Evolutionary conservation across 225 moss, liverwort and hornwort species (phyloP).

Genomic region (Physcomitrium patens): DNA sequence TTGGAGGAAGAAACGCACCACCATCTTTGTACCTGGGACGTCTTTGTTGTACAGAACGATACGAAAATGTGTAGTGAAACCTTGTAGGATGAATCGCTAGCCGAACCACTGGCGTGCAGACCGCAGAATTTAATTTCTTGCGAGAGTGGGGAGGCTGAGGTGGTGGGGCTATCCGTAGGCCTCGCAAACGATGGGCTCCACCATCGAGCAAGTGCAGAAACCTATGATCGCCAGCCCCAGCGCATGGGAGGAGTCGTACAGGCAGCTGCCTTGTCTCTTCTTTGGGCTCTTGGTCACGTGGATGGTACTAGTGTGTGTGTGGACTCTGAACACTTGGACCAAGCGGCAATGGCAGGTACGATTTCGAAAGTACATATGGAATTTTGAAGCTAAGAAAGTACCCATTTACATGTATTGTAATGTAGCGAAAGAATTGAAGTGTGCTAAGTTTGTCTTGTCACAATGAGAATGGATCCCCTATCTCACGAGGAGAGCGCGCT

Average conservation of each 20-base stretch:
- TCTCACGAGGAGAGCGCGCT: no score
- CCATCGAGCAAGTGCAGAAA: conserved; percentile 41
- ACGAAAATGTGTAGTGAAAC: not conserved
- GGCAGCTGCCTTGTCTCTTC: conserved; percentile 61
- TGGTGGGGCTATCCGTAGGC: not conserved
- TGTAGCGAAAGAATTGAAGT: not conserved
- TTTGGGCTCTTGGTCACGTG: conserved; percentile 61
- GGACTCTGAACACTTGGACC: conserved; percentile 75
- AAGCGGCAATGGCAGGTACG: conserved; percentile 79
- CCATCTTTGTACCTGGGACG: not conserved
- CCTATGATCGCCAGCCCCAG: conserved; percentile 41
- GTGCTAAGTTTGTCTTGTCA: not conserved
- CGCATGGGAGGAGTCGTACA: conserved; percentile 65
- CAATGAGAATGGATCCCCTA: not conserved
- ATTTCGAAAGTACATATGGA: not conserved
- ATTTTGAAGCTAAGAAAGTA: not conserved
- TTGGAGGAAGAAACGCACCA: not conserved
- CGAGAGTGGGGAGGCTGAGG: not conserved
- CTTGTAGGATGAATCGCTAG: conserved; percentile 2
- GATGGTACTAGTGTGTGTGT: conserved; percentile 50
- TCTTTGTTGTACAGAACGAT: not conserved
- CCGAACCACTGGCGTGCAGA: not conserved
- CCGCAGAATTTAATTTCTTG: not conserved
- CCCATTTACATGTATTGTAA: not conserved
- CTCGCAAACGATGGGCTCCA: conserved; percentile 39